Evolutionary conservation across 768 basidiomycete genomes (phyloP).

Genomic region (Leucosporidium creatinivorum): DNA sequence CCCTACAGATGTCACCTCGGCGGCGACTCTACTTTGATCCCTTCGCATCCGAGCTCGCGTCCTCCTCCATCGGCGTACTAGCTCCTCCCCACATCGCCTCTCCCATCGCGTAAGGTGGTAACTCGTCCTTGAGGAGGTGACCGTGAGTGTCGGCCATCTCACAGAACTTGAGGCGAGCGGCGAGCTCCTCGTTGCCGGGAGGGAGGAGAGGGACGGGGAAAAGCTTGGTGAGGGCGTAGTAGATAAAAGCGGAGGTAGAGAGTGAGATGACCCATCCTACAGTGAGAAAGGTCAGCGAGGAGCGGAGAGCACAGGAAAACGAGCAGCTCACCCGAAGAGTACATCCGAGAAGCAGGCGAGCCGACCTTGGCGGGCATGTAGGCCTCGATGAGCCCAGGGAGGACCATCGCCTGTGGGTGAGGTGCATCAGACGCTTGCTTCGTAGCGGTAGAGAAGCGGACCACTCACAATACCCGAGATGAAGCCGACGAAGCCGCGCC

Average conservation of each 20-base stretch:
- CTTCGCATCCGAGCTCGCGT: too few relatives aligned
- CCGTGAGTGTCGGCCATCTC: not conserved
- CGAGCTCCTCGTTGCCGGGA: slow-evolving; percentile 1
- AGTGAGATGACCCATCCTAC: not conserved
- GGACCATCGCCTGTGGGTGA: not conserved
- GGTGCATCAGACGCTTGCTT: too few relatives aligned
- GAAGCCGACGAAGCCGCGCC: not conserved
- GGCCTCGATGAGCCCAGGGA: not conserved
- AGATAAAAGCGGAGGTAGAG: not conserved
- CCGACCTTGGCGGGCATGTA: not conserved
- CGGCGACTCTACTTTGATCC: too few relatives aligned
- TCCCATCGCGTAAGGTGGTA: too few relatives aligned
- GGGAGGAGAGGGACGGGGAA: not conserved
- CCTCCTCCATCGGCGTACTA: too few relatives aligned
- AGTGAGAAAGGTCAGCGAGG: not conserved
- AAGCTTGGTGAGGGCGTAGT: not conserved
- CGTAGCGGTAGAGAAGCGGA: too few relatives aligned
- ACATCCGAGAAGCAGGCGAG: not conserved
- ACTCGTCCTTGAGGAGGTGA: too few relatives aligned
- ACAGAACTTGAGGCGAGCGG: not conserved
- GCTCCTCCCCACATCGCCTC: too few relatives aligned
- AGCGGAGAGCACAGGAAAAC: not conserved
- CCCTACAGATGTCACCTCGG: too few relatives aligned
- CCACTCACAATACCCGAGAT: not conserved
- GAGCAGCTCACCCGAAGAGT: not conserved